Base-by-base conservation (phyloP, 2,329 filamentous ascomycete genomes). In the Bipolaris sorokiniana region DNA sequence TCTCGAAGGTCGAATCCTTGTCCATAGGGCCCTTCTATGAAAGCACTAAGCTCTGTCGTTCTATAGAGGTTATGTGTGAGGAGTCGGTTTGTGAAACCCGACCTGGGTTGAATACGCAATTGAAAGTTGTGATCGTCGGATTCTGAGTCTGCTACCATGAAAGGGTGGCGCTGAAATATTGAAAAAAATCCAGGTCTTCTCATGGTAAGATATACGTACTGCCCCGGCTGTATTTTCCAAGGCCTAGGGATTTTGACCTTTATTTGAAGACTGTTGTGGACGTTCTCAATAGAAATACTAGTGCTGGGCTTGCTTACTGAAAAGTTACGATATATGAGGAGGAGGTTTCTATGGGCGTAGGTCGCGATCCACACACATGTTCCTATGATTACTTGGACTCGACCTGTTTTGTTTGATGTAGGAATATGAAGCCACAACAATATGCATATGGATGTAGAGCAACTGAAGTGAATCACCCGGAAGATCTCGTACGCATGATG, bases 191-290 rank as follows among this genome's bases (percentile, higher is more conserved):
- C 36, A 26, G 48, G 41, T 33, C 41, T 58, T 10, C 28, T 9
- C 7, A 56, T 60, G 4, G 54, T 66, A 38, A 66, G 49, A 20
- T 64, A 66, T 16, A 60, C 47, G 47, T 66, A 66, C 45, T 66
- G 28, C 16, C 64, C 34, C 15, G 53, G 54, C 38, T 42, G 26
- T 20, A 67, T 42, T 38, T 54, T 65, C 62, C 33, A 67, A 41
- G 42, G 54, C 23, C 41, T 37, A 52, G 53, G 48, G 10, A 59
- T 34, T 6, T 37, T 54, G n/a, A 66, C 48, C 18, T 56, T 56
- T 3, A 64, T 16, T 20, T 46, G 15, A 36, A 66, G 23, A n/a
- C 31, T 52, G 11, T 59, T 56, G 16, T 58, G 16, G 13, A 62
- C 13, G 23, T 61, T 63, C 26, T 61, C 13, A 7, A 61, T 36